Conservation (phyloP, 768 basidiomycete species). For the Xerocomus spinulosus region DNA sequence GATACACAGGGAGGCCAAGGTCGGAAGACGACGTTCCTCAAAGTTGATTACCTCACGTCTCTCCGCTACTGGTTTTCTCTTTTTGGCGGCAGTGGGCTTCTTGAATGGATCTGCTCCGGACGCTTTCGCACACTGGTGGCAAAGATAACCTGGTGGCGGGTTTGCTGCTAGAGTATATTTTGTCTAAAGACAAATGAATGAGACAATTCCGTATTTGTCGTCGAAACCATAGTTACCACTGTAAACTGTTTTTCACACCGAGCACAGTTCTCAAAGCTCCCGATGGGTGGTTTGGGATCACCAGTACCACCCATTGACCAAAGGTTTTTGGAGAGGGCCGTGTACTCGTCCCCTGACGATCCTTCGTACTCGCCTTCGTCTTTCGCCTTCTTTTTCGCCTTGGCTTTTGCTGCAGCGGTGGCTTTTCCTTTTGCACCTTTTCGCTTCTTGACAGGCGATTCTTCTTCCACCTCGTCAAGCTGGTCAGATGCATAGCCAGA, state of each 20-base stretch:
- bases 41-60: slow-evolving; percentile 64
- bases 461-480: slow-evolving; percentile 55
- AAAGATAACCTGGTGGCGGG: slow-evolving; percentile 73
- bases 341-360: slow-evolving; percentile 64
- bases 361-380: slow-evolving; percentile 47
- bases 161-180: slow-evolving; percentile 78
- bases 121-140: slow-evolving; percentile 76
- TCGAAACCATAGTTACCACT: slow-evolving; percentile 53
- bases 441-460: slow-evolving; percentile 49
- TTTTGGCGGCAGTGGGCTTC: slow-evolving; percentile 57
- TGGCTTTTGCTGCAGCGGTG: slow-evolving; percentile 36
- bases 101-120: slow-evolving; percentile 84
- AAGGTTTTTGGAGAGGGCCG: slow-evolving; percentile 52
- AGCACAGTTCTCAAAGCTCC: slow-evolving; percentile 77
- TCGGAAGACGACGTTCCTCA: slow-evolving; percentile 65
- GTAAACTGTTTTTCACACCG: slow-evolving; percentile 82
- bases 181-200: slow-evolving; percentile 45
- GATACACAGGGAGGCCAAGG: slow-evolving; percentile 77
- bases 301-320: slow-evolving; percentile 31
- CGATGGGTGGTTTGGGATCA: slow-evolving; percentile 57
- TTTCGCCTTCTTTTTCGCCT: slow-evolving; percentile 39
- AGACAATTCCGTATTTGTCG: not conserved
- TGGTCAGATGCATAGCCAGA: slow-evolving; percentile 69
- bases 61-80: slow-evolving; percentile 60
- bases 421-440: slow-evolving; percentile 45